Evolutionary conservation across 768 basidiomycete species (phyloP).

Genomic region (Tephrocybe sp.): DNA sequence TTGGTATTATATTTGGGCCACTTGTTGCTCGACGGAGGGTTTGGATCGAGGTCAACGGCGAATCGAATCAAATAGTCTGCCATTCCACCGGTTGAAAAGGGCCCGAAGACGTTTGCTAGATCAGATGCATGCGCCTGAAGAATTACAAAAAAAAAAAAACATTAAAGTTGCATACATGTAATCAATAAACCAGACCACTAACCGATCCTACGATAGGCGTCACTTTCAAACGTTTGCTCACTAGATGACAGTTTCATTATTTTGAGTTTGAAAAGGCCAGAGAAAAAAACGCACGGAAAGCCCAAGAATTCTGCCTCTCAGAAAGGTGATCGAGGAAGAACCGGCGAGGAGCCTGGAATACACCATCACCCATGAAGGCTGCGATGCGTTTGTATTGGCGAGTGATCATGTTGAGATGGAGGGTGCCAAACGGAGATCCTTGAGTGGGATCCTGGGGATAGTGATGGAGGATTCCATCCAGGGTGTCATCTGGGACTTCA

Average conservation of each 20-base stretch:
- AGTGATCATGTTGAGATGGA: constrained; percentile 36
- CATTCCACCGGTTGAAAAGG: constrained; percentile 31
- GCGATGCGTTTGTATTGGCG: constrained; percentile 52
- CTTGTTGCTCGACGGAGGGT: constrained; percentile 28
- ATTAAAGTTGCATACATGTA: constrained; percentile 5
- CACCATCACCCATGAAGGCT: constrained; percentile 46
- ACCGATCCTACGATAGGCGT: constrained; percentile 37
- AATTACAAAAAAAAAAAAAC: not conserved
- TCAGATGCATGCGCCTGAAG: constrained; percentile 42
- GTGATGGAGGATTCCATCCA: constrained; percentile 25
- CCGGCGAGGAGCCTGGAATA: constrained; percentile 48
- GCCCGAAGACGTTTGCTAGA: constrained; percentile 36
- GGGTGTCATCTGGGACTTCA: constrained; percentile 22
- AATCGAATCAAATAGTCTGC: constrained; percentile 47
- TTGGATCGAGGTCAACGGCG: constrained; percentile 41
- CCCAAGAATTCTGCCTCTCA: constrained; percentile 42
- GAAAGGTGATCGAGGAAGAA: constrained; percentile 38
- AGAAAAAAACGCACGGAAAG: constrained; percentile 30
- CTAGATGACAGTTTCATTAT: not conserved
- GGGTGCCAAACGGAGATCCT: constrained; percentile 56
- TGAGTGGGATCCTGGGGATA: constrained; percentile 38
- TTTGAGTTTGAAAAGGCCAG: not conserved
- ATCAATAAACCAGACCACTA: constrained; percentile 11
- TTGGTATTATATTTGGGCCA: constrained; percentile 45
- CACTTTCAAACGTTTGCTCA: constrained; percentile 4